Percentiles rank a stretch among this genome's conserved stretches.
Conservation (phyloP, 768 basidiomycete genomes). For the Tricholoma hemisulphureum region DNA sequence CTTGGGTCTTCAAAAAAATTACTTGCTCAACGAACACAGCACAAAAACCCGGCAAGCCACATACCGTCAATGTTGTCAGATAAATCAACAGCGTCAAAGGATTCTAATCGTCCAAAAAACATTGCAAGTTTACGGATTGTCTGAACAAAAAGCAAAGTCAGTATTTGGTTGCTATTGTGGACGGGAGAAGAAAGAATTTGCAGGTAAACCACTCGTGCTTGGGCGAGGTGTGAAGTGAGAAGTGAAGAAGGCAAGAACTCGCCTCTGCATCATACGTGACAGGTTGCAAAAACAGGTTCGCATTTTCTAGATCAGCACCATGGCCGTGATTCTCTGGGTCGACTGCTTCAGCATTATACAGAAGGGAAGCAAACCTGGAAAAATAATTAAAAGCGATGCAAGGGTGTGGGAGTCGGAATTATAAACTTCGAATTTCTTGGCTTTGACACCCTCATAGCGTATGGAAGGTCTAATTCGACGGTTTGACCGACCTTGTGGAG, state of each 20-base stretch:
- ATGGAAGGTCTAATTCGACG: conserved; percentile 49
- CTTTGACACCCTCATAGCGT: conserved; percentile 61
- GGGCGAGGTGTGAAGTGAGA: neutral
- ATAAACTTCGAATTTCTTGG: conserved; percentile 51
- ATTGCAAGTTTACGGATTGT: conserved; percentile 49
- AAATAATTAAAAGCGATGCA: neutral
- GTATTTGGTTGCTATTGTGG: neutral
- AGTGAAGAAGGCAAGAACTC: conserved; percentile 12
- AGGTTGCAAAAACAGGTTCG: conserved; percentile 50
- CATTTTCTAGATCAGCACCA: conserved; percentile 19
- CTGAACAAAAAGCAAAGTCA: conserved; percentile 29
- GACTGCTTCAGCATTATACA: conserved; percentile 58
- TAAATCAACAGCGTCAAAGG: conserved; percentile 38
- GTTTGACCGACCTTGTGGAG: conserved; percentile 24
- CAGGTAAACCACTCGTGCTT: neutral
- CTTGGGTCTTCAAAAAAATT: neutral
- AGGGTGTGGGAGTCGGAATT: neutral
- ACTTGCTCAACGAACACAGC: neutral
- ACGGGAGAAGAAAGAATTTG: neutral
- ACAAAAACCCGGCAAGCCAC: neutral
- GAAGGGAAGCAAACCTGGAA: conserved; percentile 39
- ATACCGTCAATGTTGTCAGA: conserved; percentile 14
- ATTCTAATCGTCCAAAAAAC: conserved; percentile 67
- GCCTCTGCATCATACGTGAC: conserved; percentile 62
- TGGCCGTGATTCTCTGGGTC: conserved; percentile 34